Conservation (phyloP, 2,329 filamentous ascomycete genomes). For the Scolecobasidium constrictum region DNA sequence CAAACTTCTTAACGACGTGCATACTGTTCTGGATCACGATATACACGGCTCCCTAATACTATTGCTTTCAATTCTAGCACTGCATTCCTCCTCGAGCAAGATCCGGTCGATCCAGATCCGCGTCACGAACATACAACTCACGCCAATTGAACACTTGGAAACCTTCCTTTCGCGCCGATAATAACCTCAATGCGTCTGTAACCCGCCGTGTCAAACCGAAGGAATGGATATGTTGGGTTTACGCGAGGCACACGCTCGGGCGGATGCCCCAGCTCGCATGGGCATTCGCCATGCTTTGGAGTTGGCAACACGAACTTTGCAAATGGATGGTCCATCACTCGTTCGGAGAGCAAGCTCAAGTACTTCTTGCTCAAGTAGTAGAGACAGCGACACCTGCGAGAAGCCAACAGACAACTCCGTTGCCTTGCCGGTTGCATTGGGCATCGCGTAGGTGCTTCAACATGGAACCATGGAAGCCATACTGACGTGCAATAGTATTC, state of each 20-base stretch:
- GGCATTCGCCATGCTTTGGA: neutral
- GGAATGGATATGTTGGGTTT: neutral
- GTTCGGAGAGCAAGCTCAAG: neutral
- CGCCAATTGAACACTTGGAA: too few species aligned
- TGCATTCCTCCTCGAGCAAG: too few species aligned
- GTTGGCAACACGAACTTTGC: neutral
- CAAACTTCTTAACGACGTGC: too few species aligned
- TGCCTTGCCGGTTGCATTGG: slow-evolving; percentile 56
- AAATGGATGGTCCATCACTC: neutral
- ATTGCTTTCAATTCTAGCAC: too few species aligned
- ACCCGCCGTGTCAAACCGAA: neutral
- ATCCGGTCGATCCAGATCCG: too few species aligned
- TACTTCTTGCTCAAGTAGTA: slow-evolving; percentile 6
- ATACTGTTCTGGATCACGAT: too few species aligned
- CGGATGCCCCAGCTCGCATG: neutral
- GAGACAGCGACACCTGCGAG: slow-evolving; percentile 34
- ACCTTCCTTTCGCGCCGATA: too few species aligned
- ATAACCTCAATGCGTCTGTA: neutral
- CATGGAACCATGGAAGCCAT: neutral
- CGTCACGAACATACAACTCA: too few species aligned
- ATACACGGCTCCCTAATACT: too few species aligned
- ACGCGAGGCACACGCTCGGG: neutral
- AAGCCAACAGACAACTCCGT: slow-evolving; percentile 43
- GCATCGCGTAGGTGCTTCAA: slow-evolving; percentile 51
- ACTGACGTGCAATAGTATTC: slow-evolving; percentile 48